Base-by-base conservation (phyloP, 257 asterid species). In the Parsonsia alboflavescens region DNA sequence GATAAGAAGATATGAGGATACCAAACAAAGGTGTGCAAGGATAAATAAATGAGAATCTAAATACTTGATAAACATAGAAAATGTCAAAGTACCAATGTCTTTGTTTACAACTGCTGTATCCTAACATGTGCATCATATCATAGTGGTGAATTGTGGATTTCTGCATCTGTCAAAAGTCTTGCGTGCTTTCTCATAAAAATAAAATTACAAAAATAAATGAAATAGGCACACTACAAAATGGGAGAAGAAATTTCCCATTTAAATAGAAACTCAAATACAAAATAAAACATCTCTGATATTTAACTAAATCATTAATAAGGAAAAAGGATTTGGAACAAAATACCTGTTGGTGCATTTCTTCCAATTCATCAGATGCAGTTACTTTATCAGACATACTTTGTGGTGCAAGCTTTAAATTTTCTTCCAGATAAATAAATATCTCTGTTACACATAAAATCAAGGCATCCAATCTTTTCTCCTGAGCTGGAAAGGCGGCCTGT, bases 301-400 rank as follows among this genome's bases (percentile, higher is more conserved):
- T 59, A 39, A 68, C 70, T 19, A 63, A 45, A 68, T 76, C 48
- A 69, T 69, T 45, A 12, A 24, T 53, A 17, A 45, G 45, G 26
- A 10, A 44, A n/a, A 21, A 58, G 56, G 56, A 6, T 4, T 8
- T 46, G 64, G 50, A 50, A 66, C 10, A 4, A 75, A 74, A 61
- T 82, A 94, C 99, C 99, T 90, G 91, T 86, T 86, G 96, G 82
- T 92, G 86, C 91, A 95, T 90, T 87, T 90, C 99, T 80, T 88
- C 92, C 85, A 90, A 82, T 86, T 95, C 98, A 87, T 95, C 99
- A 36, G 92, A 75, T 41, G 98, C 94, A 67, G 89, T 87, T 73
- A 83, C 93, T 88, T 92, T 95, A 84, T 92, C 99, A 7, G 97
- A 92, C 86, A 95, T 81, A 79, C 90, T 90, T 80, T 92, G 87